phyloP scores from a whole-genome alignment of 257 asterid species.

The Jaltomata sinuosa region DNA sequence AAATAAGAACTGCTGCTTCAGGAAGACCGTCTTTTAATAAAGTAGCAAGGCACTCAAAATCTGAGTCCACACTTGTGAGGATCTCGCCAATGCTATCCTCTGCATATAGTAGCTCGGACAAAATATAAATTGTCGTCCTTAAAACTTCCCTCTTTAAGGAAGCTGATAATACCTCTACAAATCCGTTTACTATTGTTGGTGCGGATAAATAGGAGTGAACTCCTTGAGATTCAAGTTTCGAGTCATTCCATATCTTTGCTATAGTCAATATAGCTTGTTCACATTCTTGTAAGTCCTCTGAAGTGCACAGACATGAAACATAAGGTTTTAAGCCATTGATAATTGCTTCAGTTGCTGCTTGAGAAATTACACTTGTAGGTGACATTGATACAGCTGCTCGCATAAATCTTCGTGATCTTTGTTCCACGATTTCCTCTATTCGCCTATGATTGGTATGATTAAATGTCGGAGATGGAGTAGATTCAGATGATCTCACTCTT shows the following conservation, averaged over 20 bases:
- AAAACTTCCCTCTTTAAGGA: constrained; percentile 59
- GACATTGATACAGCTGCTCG: constrained; percentile 44
- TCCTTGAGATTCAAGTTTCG: constrained; percentile 41
- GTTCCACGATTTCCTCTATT: constrained; percentile 20
- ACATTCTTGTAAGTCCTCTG: constrained; percentile 77
- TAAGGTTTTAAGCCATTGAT: constrained; percentile 51
- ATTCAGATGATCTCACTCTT: constrained; percentile 20
- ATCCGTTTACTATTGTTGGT: constrained; percentile 55
- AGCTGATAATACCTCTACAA: constrained; percentile 61
- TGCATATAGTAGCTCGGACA: constrained; percentile 45
- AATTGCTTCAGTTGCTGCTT: constrained; percentile 55
- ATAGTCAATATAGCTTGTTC: constrained; percentile 51
- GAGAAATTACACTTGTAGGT: constrained; percentile 55
- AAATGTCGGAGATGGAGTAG: constrained; percentile 12
- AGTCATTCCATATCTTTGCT: constrained; percentile 55
- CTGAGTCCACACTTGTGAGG: constrained; percentile 56
- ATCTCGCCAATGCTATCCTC: constrained; percentile 46
- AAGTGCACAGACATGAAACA: constrained; percentile 55
- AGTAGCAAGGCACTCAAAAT: constrained; percentile 58
- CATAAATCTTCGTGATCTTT: constrained; percentile 44
- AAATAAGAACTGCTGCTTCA: constrained; percentile 55
- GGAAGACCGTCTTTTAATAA: constrained; percentile 58
- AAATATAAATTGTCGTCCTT: constrained; percentile 42
- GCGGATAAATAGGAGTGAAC: constrained; percentile 57
- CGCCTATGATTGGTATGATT: constrained; percentile 17